Conservation (phyloP, 2,329 filamentous ascomycete species). For the Phyllosticta paracitricarpa region DNA sequence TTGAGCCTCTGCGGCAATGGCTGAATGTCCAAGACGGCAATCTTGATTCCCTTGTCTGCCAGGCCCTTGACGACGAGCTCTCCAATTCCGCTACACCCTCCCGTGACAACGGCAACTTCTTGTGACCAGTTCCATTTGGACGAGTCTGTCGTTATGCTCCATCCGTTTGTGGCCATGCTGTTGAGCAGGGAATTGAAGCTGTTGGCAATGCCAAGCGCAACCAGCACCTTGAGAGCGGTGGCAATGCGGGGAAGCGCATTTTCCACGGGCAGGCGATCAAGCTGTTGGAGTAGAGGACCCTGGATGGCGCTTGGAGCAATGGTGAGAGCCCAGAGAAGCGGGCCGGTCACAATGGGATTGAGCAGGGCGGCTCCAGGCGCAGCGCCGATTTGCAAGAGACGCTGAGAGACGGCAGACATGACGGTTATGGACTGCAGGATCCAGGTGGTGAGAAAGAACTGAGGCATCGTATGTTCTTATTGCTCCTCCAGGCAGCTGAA, state of each 20-base stretch:
- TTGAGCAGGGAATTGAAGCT: constrained; percentile 22
- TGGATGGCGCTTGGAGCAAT: constrained; percentile 20
- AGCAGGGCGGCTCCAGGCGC: constrained; percentile 16
- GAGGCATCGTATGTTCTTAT: background rate
- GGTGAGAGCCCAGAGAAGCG: constrained; percentile 24
- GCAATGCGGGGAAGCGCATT: constrained; percentile 12
- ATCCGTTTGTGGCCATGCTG: constrained; percentile 28
- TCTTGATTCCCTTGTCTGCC: constrained; percentile 18
- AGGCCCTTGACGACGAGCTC: constrained; percentile 21
- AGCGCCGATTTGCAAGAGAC: background rate
- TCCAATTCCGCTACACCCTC: constrained; percentile 29
- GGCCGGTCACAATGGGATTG: constrained; percentile 21
- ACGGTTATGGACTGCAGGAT: background rate
- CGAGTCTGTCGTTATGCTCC: constrained; percentile 25
- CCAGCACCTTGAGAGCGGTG: constrained; percentile 21
- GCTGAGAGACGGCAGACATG: constrained; percentile 1
- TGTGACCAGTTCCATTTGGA: constrained; percentile 21
- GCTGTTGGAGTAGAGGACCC: constrained; percentile 19
- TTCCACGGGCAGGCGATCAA: constrained; percentile 12
- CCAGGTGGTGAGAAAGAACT: background rate
- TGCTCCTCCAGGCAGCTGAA: background rate
- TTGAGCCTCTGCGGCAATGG: constrained; percentile 20
- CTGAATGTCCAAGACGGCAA: constrained; percentile 26
- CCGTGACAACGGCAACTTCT: constrained; percentile 28
- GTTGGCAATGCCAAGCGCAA: constrained; percentile 23